A percentile compares a stretch with the other conserved stretches of the same genome.
Evolutionary conservation across 371 early-diverging fungal genomes (phyloP).

Genomic region (Apophysomyces variabilis): DNA sequence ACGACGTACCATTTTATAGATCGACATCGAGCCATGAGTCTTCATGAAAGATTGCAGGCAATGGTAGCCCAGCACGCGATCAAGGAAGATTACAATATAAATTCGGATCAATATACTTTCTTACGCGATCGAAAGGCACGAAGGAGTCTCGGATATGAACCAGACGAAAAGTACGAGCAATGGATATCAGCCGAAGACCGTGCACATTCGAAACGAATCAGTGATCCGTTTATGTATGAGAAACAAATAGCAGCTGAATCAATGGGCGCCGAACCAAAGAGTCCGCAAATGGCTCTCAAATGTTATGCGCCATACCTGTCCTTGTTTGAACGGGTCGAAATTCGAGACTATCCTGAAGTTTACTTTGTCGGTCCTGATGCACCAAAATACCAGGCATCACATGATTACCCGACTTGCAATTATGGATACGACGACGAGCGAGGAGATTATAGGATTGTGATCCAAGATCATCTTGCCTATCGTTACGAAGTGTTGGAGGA

Average conservation of each 20-base stretch:
- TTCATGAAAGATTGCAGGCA: constrained; percentile 26
- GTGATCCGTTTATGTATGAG: neutral
- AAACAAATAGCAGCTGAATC: neutral
- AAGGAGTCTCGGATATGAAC: constrained; percentile 5
- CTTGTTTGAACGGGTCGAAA: constrained; percentile 79
- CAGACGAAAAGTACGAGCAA: neutral
- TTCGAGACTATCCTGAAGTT: constrained; percentile 71
- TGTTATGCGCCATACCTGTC: constrained; percentile 63
- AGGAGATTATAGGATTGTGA: constrained; percentile 88
- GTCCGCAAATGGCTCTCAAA: constrained; percentile 42
- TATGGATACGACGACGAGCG: constrained; percentile 89
- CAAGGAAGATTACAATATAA: constrained; percentile 17
- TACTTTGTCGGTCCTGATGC: constrained; percentile 80
- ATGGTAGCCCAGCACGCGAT: constrained; percentile 25
- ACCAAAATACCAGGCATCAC: constrained; percentile 40
- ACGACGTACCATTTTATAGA: constrained; percentile 4
- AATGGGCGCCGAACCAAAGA: constrained; percentile 7
- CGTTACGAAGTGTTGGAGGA: constrained; percentile 90
- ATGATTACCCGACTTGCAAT: constrained; percentile 51
- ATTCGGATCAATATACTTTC: neutral
- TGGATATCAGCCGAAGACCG: neutral
- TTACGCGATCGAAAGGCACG: constrained; percentile 3
- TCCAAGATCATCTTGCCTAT: constrained; percentile 89
- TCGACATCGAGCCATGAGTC: constrained; percentile 23
- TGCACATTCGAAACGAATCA: neutral